Evolutionary conservation across 2,329 filamentous ascomycete species (phyloP), one percentile per base, ranked within the genome.

Genomic region (Knufia fluminis): DNA sequence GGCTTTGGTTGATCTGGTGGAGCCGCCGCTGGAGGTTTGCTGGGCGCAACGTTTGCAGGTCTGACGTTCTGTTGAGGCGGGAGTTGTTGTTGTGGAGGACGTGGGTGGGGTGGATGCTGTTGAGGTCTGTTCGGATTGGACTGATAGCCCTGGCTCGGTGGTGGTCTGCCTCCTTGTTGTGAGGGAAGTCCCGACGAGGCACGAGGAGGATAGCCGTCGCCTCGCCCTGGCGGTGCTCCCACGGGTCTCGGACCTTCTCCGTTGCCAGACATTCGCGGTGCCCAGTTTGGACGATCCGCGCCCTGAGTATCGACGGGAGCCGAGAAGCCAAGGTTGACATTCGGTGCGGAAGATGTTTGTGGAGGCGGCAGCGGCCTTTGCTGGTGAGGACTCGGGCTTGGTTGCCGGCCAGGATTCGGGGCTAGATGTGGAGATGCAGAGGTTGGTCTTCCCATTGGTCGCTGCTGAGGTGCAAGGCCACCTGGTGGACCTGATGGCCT

Each of bases 291-390:
- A 28, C 69, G 58, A 39, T 63, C 61, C 23, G 61, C 60, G 42
- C 64, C 64, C 14, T 63, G 60, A 17, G 61, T 60, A 28, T 73
- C 70, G 26, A 68, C 59, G 8, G 71, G 71, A 35, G 71, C 71
- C 22, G 70, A 70, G 52, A 68, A 74, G 22, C 71, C 71, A 54
- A 73, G 68, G 53, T 73, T 70, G 22, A 72, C 53, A 53, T 65
- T 64, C 31, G 69, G 62, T 35, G 35, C 36, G 12, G 45, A 39
- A 22, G 19, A 40, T 3, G 33, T 20, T n/a, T 48, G 45, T 16
- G 33, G 35, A 9, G 63, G 57, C 35, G 60, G 61, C 7, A 60
- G 59, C 41, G 62, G 59, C 28, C 57, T 59, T 41, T 52, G 56
- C 54, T 48, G 51, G 6, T 46, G 50, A 20, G 46, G 39, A 35